These are phyloP conservation scores for Exophiala dermatitidis DNA, from an alignment of 2,329 filamentous ascomycete species.

Conservation along the genomic window DNA sequence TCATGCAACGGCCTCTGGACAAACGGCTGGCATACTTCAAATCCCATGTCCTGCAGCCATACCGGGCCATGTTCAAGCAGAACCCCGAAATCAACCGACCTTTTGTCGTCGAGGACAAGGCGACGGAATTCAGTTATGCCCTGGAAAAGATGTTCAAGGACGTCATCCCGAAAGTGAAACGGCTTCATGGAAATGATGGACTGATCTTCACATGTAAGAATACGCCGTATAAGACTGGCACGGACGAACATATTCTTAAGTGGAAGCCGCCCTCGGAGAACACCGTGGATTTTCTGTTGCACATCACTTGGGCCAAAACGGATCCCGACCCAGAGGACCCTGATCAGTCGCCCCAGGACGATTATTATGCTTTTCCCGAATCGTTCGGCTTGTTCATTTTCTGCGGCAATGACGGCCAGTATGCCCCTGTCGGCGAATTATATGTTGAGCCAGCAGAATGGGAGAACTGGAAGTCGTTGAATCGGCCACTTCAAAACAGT, in stretches of 20 bases:
- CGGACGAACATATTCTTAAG: slow-evolving; percentile 88
- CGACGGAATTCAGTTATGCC: slow-evolving; percentile 81
- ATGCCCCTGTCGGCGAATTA: slow-evolving; percentile 61
- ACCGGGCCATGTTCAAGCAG: slow-evolving; percentile 65
- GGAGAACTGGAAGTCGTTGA: slow-evolving; percentile 67
- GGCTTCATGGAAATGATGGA: slow-evolving; percentile 81
- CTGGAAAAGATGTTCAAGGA: slow-evolving; percentile 88
- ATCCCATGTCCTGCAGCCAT: slow-evolving; percentile 69
- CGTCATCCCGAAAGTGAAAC: slow-evolving; percentile 68
- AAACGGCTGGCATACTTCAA: slow-evolving; percentile 85
- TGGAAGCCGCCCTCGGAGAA: slow-evolving; percentile 97
- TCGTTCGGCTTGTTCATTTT: slow-evolving; percentile 65
- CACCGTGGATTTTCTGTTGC: slow-evolving; percentile 83
- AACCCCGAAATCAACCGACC: slow-evolving; percentile 63
- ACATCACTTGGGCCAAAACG: slow-evolving; percentile 65
- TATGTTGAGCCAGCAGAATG: slow-evolving; percentile 70
- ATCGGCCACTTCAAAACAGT: slow-evolving; percentile 71
- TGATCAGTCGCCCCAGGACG: slow-evolving; percentile 58
- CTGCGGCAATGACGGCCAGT: slow-evolving; percentile 53
- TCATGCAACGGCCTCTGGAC: slow-evolving; percentile 74
- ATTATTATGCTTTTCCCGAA: slow-evolving; percentile 70
- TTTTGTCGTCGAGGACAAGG: slow-evolving; percentile 80
- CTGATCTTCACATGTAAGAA: slow-evolving; percentile 94
- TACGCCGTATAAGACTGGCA: slow-evolving; percentile 80
- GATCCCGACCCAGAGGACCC: slow-evolving; percentile 62